A percentile compares a stretch with the other conserved stretches of the same genome.
Conservation (phyloP, 345 rosid species). For the Eutrema yunnanense region DNA sequence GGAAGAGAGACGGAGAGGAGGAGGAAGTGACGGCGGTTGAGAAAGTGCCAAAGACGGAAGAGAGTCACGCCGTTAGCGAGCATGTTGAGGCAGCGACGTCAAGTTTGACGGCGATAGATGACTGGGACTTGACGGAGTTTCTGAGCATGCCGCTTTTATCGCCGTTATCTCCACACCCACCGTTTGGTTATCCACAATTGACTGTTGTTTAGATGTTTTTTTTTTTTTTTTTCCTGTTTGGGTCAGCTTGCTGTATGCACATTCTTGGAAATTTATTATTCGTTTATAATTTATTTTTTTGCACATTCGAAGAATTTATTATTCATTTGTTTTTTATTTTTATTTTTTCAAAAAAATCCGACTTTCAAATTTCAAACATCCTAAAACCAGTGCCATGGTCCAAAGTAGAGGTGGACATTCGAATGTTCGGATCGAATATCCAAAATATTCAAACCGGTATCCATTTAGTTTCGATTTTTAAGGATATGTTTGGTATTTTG, state of each 20-base stretch:
- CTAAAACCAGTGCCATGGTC: no score
- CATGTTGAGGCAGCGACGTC: constrained; percentile 36
- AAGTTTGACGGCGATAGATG: constrained; percentile 36
- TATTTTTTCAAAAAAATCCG: no score
- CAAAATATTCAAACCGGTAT: no score
- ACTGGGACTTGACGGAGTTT: constrained; percentile 38
- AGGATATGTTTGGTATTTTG: no score
- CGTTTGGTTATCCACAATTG: constrained; percentile 29
- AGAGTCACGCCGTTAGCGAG: not conserved
- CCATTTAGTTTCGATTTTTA: no score
- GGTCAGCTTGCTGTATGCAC: not conserved
- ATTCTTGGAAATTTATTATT: no score
- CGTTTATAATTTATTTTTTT: no score
- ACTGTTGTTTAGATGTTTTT: constrained; percentile 12
- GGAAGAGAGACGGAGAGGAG: constrained; percentile 28
- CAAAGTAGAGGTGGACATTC: no score
- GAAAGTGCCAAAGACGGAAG: constrained; percentile 31
- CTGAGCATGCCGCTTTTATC: constrained; percentile 42
- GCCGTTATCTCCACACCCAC: constrained; percentile 56
- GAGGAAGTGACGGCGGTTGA: constrained; percentile 2
- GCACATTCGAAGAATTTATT: no score
- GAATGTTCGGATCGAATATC: no score
- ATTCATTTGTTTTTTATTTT: no score
- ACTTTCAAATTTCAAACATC: no score
- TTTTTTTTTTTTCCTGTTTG: not conserved